These are phyloP conservation scores for Botrytis tulipae DNA, from an alignment of 2,329 filamentous ascomycete species.

Conservation along the genomic window DNA sequence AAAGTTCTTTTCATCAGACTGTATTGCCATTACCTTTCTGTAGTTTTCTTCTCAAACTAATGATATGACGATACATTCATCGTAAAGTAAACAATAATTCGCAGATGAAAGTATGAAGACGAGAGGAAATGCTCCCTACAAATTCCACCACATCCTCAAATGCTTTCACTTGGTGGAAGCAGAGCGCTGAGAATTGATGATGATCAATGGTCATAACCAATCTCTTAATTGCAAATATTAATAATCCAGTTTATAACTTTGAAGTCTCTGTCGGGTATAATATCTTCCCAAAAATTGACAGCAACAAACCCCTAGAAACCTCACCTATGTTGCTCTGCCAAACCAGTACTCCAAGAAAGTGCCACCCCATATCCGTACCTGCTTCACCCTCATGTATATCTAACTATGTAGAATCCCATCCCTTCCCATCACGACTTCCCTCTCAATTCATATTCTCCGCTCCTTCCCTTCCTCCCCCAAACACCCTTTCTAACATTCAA, in stretches of 20 bases:
- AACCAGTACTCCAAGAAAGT: neutral
- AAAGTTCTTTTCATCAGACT: neutral
- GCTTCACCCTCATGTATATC: too few relatives aligned
- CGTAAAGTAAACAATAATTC: neutral
- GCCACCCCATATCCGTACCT: neutral
- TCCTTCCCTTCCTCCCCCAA: too few relatives aligned
- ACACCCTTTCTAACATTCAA: neutral
- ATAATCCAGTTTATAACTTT: neutral
- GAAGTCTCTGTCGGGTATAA: neutral
- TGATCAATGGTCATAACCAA: neutral
- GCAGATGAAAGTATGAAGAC: too few relatives aligned
- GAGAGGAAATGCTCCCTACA: neutral
- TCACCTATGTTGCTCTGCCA: too few relatives aligned
- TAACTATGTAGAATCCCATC: neutral
- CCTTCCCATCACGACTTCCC: neutral
- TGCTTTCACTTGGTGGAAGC: neutral
- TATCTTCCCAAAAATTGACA: neutral
- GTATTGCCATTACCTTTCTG: rapidly evolving
- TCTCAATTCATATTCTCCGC: neutral
- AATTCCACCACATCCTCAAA: neutral
- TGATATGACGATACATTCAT: neutral
- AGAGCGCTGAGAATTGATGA: neutral
- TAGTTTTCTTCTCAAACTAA: neutral
- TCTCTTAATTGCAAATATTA: neutral
- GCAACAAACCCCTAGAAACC: too few relatives aligned